Evolutionary conservation across 1,284 basidiomycete species (phyloP), one percentile per base, ranked within the genome.

Genomic region (Singerocomus inundabilis): DNA sequence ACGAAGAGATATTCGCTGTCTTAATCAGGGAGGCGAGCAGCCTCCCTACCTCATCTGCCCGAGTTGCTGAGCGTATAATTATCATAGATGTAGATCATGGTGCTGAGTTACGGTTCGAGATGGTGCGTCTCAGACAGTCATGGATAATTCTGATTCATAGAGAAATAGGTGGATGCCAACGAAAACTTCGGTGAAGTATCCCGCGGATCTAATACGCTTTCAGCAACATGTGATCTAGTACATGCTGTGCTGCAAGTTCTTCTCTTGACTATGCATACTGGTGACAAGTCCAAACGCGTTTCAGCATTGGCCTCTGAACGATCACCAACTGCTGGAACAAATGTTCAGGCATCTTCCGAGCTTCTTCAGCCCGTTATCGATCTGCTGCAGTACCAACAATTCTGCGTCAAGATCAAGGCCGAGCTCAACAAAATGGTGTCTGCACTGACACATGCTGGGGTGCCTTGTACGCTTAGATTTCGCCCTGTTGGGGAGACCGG

Each of bases 1-100:
- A 91, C 51, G 84, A 85, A 61, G 88, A 91, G 61, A 84, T 91
- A 38, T 91, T 91, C 55, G 72, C 81, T 6, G 61, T 80, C 24
- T 72, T 91, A 25, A 85, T 88, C 30, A 76, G 72, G 60, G 88
- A 91, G 67, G 85, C 87, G 13, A 80, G 84, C 49, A 78, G 68
- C 51, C 72, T 90, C 9, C 84, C 85, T 11, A 88, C 84, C 2
- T 84, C 84, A 5, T 82, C 84, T 34, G 84, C 84, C 11, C 77
- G 81, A 28, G 87, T 91, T 5, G 85, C 86, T 2, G 88, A 91
- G 61, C 76, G 85, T 31, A 70, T 88, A 28, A 82, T 91, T 25
- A 77, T 80, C 31, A 78, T 91, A 44, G 86, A 90, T 53, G 82
- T 82, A 16, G 82, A 85, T 16, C 81, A 85, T 51, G 79, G 71